Percentiles rank a stretch among this genome's conserved stretches.
These are phyloP conservation scores for Kodamaea jinghongensis DNA, from an alignment of 805 yeast genomes.

Conservation along the genomic window DNA sequence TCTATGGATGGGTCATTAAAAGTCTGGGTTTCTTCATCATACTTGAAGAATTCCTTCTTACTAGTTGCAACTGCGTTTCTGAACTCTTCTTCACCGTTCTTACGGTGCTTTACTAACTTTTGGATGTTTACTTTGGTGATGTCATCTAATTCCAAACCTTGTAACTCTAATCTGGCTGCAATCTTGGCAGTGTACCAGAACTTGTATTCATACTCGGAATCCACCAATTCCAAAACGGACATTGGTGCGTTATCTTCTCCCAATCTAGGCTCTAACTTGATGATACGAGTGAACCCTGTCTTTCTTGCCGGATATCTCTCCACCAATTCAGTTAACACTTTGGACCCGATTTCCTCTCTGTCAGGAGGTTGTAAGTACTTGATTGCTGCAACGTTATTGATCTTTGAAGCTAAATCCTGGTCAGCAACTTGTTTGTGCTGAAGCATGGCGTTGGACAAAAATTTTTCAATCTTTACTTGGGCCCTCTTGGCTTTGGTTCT, in stretches of 20 bases:
- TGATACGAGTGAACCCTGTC: slow-evolving; percentile 84
- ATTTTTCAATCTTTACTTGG: slow-evolving; percentile 38
- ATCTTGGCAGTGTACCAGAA: slow-evolving; percentile 76
- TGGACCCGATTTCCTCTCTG: slow-evolving; percentile 38
- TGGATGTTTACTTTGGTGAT: slow-evolving; percentile 55
- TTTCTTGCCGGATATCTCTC: slow-evolving; percentile 59
- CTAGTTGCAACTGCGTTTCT: slow-evolving; percentile 57
- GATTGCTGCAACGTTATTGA: slow-evolving; percentile 18
- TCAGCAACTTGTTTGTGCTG: slow-evolving; percentile 21
- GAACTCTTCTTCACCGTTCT: slow-evolving; percentile 54
- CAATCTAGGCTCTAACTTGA: slow-evolving; percentile 78
- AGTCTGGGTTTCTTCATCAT: slow-evolving; percentile 28
- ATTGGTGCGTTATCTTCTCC: slow-evolving; percentile 88
- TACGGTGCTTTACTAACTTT: slow-evolving; percentile 45
- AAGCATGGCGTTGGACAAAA: slow-evolving; percentile 31
- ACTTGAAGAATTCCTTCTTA: slow-evolving; percentile 35
- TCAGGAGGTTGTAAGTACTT: slow-evolving; percentile 27
- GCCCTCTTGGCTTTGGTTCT: slow-evolving; percentile 44
- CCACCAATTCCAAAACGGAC: slow-evolving; percentile 84
- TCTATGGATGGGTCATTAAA: slow-evolving; percentile 22
- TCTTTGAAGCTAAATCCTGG: slow-evolving; percentile 11
- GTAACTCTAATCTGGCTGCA: slow-evolving; percentile 76
- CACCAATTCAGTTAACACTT: slow-evolving; percentile 62
- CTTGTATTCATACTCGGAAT: slow-evolving; percentile 59
- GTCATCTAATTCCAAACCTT: slow-evolving; percentile 49